These are phyloP conservation scores for Rutstroemia sp. DNA, from an alignment of 2,329 filamentous ascomycete genomes.

Conservation along the genomic window DNA sequence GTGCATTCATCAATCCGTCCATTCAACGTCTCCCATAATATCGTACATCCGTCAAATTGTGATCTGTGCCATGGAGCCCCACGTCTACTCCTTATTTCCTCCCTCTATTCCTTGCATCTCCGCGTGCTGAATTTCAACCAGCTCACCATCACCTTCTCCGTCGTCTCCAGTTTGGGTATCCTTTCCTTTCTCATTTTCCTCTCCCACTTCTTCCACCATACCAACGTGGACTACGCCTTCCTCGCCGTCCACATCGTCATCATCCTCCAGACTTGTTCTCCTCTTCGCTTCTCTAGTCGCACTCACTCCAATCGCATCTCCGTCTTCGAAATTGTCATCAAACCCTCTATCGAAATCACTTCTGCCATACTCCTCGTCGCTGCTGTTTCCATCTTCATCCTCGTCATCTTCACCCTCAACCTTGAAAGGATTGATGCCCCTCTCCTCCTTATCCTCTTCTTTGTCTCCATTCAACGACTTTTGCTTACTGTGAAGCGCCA, in stretches of 20 bases:
- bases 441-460: slow-evolving; percentile 16
- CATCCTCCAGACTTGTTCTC: slow-evolving; percentile 30
- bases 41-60: background rate
- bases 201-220: slow-evolving; percentile 5
- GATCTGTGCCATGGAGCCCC: background rate
- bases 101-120: slow-evolving; percentile 21
- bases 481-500: slow-evolving; percentile 68
- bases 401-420: slow-evolving; percentile 29
- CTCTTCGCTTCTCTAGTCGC: slow-evolving; percentile 28
- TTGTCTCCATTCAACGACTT: slow-evolving; percentile 20
- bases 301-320: slow-evolving; percentile 14
- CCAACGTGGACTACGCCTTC: slow-evolving; percentile 20
- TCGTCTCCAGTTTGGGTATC: slow-evolving; percentile 10
- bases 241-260: slow-evolving; percentile 25
- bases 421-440: slow-evolving; percentile 26
- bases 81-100: background rate
- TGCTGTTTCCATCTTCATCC: slow-evolving; percentile 18
- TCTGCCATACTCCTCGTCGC: slow-evolving; percentile 17
- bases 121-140: slow-evolving; percentile 23
- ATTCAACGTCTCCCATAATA: background rate
- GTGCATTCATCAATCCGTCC: background rate
- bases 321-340: slow-evolving; percentile 4
- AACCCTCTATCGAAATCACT: slow-evolving; percentile 1
- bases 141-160: slow-evolving; percentile 16
- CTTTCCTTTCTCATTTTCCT: background rate